Percentiles rank a stretch among this genome's conserved stretches.
Evolutionary conservation across 495 filamentous ascomycete species (phyloP).

Genomic region (Coniosporium apollinis): DNA sequence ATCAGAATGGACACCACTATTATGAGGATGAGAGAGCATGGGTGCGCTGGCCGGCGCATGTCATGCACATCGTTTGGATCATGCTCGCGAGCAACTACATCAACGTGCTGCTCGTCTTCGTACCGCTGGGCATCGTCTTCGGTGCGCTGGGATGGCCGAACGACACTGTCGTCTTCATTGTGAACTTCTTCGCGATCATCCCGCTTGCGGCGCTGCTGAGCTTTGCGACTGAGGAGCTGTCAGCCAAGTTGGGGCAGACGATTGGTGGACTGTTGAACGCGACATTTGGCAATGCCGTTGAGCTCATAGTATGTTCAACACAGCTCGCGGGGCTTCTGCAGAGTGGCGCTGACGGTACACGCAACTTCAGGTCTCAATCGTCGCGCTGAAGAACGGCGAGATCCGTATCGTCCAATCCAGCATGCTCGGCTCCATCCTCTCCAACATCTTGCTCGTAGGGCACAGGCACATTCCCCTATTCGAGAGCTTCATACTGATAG

Average conservation of each 20-base stretch:
- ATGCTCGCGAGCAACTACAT: constrained; percentile 54
- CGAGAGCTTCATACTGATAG: not conserved
- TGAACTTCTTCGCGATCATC: constrained; percentile 95
- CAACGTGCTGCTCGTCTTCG: constrained; percentile 76
- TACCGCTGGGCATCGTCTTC: constrained; percentile 73
- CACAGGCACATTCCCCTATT: not conserved
- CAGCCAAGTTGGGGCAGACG: constrained; percentile 69
- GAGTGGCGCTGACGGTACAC: not conserved
- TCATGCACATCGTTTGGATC: constrained; percentile 32
- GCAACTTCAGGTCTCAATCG: constrained; percentile 62
- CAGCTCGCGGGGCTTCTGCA: constrained; percentile 2
- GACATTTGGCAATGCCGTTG: constrained; percentile 95
- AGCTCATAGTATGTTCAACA: constrained; percentile 61
- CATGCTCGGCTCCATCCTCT: constrained; percentile 94
- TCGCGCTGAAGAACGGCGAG: constrained; percentile 69
- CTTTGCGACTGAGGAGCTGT: constrained; percentile 89
- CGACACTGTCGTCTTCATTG: constrained; percentile 58
- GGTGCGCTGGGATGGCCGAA: constrained; percentile 56
- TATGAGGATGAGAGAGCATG: constrained; percentile 11
- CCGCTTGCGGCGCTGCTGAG: constrained; percentile 83
- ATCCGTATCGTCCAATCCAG: constrained; percentile 93
- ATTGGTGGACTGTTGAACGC: constrained; percentile 88
- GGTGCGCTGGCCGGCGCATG: constrained; percentile 35
- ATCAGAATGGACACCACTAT: too few species aligned
- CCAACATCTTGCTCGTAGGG: constrained; percentile 68